These are phyloP conservation scores for Fusarium sp. DNA, from an alignment of 2,329 filamentous ascomycete species.

Conservation along the genomic window DNA sequence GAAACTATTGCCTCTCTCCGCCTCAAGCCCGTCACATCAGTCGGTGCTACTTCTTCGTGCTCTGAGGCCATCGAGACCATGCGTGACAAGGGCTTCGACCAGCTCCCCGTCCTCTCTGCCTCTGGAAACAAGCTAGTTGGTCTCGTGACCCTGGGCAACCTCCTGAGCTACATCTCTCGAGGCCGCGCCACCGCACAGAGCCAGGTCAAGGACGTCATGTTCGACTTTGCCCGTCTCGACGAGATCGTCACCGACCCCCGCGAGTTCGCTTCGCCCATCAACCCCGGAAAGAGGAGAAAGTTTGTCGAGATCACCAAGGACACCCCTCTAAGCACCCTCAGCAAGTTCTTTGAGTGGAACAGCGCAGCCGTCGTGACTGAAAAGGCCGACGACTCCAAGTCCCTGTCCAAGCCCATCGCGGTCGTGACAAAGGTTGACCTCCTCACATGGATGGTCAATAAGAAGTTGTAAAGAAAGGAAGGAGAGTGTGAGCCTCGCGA, in stretches of 20 bases:
- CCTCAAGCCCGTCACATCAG: conserved; percentile 91
- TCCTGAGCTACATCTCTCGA: conserved; percentile 87
- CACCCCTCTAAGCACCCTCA: conserved; percentile 81
- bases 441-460: conserved; percentile 86
- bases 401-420: conserved; percentile 77
- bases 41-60: conserved; percentile 74
- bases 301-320: conserved; percentile 96
- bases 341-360: conserved; percentile 98
- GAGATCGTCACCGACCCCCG: conserved; percentile 91
- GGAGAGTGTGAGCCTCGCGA: conserved; percentile 22
- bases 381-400: conserved; percentile 62
- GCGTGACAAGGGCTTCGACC: conserved; percentile 98
- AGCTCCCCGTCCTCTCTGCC: conserved; percentile 84
- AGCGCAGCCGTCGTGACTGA: conserved; percentile 95
- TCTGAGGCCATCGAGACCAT: conserved; percentile 94
- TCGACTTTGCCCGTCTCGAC: conserved; percentile 86
- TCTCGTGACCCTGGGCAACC: conserved; percentile 91
- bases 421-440: conserved; percentile 97
- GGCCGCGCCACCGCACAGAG: conserved; percentile 78
- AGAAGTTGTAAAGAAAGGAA: conserved; percentile 48
- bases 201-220: conserved; percentile 90
- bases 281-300: conserved; percentile 62
- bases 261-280: conserved; percentile 59
- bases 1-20: conserved; percentile 84
- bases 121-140: conserved; percentile 79